Conservation (phyloP, 208 protist species). For the Acanthamoeba culbertsoni region DNA sequence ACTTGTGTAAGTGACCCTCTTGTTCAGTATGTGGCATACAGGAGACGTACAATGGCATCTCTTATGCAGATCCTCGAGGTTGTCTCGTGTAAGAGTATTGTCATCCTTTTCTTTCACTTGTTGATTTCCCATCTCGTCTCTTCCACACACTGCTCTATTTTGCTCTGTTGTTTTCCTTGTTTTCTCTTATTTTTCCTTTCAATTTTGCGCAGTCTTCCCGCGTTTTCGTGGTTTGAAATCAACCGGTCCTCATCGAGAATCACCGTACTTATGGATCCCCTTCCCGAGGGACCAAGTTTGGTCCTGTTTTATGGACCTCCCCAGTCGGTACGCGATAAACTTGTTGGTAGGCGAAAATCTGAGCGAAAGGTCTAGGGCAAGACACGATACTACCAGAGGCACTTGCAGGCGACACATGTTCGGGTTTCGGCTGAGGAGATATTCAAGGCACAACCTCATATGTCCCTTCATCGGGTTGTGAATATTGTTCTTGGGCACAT, state of each 20-base stretch:
- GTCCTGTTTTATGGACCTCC: not conserved
- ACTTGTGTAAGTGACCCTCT: no score
- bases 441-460: not conserved
- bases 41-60: not conserved
- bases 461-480: constrained; percentile 11
- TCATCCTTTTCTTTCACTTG: not conserved
- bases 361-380: not conserved
- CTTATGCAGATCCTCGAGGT: not conserved
- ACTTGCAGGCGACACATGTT: not conserved
- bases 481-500: not conserved
- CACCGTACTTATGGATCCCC: not conserved
- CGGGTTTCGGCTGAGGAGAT: not conserved
- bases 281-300: not conserved
- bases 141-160: no score
- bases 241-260: no score
- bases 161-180: no score
- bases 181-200: not conserved
- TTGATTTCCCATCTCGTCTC: constrained; percentile 37
- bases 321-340: not conserved
- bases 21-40: no score
- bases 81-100: not conserved
- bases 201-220: no score
- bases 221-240: no score
- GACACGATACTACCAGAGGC: not conserved
- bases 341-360: not conserved